Evolutionary conservation across 2,329 filamentous ascomycete species (phyloP), one percentile per base, ranked within the genome.

Genomic region (Neoarthrinium moseri): DNA sequence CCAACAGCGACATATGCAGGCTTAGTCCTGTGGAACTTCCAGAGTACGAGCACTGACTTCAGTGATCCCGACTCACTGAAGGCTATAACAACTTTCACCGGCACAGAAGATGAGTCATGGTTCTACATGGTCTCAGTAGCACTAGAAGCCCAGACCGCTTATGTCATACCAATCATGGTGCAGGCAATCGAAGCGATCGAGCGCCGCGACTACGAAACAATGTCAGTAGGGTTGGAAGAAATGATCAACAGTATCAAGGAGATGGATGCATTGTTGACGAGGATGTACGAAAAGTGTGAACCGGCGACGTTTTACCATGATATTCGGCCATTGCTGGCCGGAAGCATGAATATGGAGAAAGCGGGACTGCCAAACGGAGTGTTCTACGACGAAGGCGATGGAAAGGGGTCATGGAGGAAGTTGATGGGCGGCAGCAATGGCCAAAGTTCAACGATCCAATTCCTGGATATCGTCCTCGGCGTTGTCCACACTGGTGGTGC

Each of bases 371-470:
- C 91, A 0, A 79, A 82, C 11, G 92, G 92, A 0, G 83, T 97
- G 5, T 82, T 91, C 44, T 96, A 95, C 61, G 89, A 95, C 54
- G 80, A 88, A 46, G 87, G 84, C 1, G 73, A 81, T 3, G 84
- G 83, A 1, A 72, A 73, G 12, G 80, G 83, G 0, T 70, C 78
- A 27, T 95, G 90, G 76, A 76, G 84, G 15, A 84, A 92, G 55
- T 86, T 88, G 47, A 81, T 88, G n/a, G 92, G 92, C 15, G 92
- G 92, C 4, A 95, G 89, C 64, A 96, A 96, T 59, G 92, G 91
- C 0, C 92, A 97, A 66, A 92, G 87, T 65, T 95, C 89, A 1
- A 74, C 96, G 33, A 91, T 97, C 48, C 91, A 96, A 59, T 94
- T 96, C 70, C 90, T 96, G 65, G 92, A 97, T 62, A 78, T 95